Conservation (phyloP, 2,329 filamentous ascomycete species). For the Penicillium griseofulvum region DNA sequence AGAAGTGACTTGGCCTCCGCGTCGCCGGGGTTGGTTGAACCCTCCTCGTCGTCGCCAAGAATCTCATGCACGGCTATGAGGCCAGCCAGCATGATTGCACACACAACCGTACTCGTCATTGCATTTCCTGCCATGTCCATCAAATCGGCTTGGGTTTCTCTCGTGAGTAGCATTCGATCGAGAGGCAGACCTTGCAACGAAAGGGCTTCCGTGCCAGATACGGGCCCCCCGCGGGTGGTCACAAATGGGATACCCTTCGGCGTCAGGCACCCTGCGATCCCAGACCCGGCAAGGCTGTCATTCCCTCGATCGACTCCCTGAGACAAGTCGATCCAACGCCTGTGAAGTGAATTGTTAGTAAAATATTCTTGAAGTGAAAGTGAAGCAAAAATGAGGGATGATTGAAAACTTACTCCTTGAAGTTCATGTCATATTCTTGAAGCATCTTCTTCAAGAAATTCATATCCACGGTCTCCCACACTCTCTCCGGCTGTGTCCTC, state of each 20-base stretch:
- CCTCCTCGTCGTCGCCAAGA: slow-evolving; percentile 24
- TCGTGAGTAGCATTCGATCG: slow-evolving; percentile 60
- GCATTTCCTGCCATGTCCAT: slow-evolving; percentile 75
- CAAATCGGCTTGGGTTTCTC: slow-evolving; percentile 60
- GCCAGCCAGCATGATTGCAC: slow-evolving; percentile 59
- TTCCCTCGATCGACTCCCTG: slow-evolving; percentile 68
- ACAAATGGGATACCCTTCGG: slow-evolving; percentile 62
- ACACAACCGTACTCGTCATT: slow-evolving; percentile 73
- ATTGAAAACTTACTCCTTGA: slow-evolving; percentile 49
- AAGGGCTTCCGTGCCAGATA: slow-evolving; percentile 64
- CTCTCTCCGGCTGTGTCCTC: slow-evolving; percentile 54
- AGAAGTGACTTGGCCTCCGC: slow-evolving; percentile 8
- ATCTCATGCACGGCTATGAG: slow-evolving; percentile 47
- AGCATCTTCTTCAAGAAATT: slow-evolving; percentile 52
- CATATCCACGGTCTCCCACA: slow-evolving; percentile 67
- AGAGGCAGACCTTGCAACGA: slow-evolving; percentile 67
- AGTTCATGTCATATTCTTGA: slow-evolving; percentile 56
- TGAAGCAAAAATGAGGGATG: background rate
- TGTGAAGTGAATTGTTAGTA: slow-evolving; percentile 16
- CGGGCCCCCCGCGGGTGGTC: slow-evolving; percentile 58
- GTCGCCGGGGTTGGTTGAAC: background rate
- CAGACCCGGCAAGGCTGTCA: slow-evolving; percentile 47
- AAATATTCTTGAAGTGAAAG: background rate
- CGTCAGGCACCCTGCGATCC: slow-evolving; percentile 66
- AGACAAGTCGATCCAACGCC: slow-evolving; percentile 59